Evolutionary conservation across 805 yeast genomes (phyloP), one percentile per base, ranked within the genome.

Genomic region (Teunomyces funiuensis): DNA sequence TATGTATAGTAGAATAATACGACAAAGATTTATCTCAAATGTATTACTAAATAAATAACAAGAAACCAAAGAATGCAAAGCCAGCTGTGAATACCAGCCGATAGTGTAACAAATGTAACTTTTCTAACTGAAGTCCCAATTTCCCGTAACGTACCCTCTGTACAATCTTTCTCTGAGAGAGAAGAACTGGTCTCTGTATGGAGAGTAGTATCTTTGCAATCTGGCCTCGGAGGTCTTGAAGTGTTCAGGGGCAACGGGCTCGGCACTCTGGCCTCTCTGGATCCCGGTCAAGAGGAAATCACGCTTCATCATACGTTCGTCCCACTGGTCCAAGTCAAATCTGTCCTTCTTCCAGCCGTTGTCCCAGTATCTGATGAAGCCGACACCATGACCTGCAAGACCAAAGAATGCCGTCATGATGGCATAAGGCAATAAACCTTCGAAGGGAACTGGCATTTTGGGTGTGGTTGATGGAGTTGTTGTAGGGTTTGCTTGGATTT

Each of bases 221-320:
- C 41, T 41, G 31, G 43, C 51, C 33, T 71, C 64, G 8, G 85
- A 76, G n/a, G 86, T 80, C 66, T 82, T 85, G 74, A 88, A 87
- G 23, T 73, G 75, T 46, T 83, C 90, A 28, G 89, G 88, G 3
- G 95, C 95, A 29, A 74, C 65, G 5, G 89, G 76, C 31, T 71
- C 75, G 48, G 79, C 80, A 37, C 74, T 60, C 59, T 85, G 91
- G 28, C 82, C 90, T 57, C 95, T 74, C 55, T 67, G 72, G 30
- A 74, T 71, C 18, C 95, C 95, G 8, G 95, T 87, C 54, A 87
- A 69, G 50, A 91, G 73, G 57, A 76, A 71, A 62, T 87, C 96
- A 55, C 96, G 74, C 49, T 83, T 83, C 65, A 86, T 80, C 74
- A 68, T 56, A 25, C 50, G 42, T 42, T 66, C 65, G 59, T 70